A percentile compares a stretch with the other conserved stretches of the same genome.
Conservation (phyloP, 2,329 filamentous ascomycete genomes). For the Trichoderma lentiforme region DNA sequence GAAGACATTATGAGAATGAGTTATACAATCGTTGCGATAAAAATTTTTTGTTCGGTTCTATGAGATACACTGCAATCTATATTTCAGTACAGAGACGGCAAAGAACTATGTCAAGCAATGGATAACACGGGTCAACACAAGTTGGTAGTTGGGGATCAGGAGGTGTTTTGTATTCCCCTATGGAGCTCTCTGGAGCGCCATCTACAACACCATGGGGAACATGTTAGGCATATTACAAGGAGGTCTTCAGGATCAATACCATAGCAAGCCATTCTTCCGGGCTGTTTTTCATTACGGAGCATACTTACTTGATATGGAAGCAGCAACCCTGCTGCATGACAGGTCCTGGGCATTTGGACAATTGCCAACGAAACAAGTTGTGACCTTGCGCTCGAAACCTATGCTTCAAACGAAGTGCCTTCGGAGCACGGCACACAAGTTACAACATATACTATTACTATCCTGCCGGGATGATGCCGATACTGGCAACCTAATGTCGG, state of each 20-base stretch:
- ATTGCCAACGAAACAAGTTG: neutral
- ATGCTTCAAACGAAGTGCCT: neutral
- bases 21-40: neutral
- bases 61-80: neutral
- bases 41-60: no score
- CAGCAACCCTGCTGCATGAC: neutral
- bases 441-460: neutral
- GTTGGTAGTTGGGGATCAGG: neutral
- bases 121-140: neutral
- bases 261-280: neutral
- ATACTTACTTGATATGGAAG: neutral
- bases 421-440: neutral
- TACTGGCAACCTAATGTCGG: no score
- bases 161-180: neutral
- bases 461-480: neutral
- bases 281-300: neutral
- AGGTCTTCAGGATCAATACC: neutral
- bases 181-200: neutral
- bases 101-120: neutral
- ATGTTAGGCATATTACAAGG: neutral
- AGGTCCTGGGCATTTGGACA: neutral
- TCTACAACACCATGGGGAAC: neutral
- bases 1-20: neutral
- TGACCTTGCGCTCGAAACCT: neutral
- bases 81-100: neutral